Evolutionary conservation across 2,329 filamentous ascomycete species (phyloP).

Genomic region (Onygena corvina): DNA sequence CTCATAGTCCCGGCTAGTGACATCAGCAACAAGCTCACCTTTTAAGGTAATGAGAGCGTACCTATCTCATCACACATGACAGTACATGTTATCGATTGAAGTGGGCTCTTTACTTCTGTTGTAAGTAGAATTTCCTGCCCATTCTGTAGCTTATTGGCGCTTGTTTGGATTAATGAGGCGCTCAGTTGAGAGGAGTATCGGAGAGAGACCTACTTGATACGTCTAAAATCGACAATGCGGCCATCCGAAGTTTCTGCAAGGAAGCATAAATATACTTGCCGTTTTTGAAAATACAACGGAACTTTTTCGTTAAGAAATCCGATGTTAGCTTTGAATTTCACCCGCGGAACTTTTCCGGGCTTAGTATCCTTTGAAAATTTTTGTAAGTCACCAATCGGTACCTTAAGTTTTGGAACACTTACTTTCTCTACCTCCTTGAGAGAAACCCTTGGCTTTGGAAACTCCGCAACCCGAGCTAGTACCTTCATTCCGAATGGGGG

Average conservation of each 20-base stretch:
- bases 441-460: constrained; percentile 55
- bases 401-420: constrained; percentile 5
- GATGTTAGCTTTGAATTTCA: constrained; percentile 55
- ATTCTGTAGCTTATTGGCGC: constrained; percentile 52
- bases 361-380: constrained; percentile 22
- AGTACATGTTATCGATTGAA: constrained; percentile 53
- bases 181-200: background rate
- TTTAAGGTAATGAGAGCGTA: constrained; percentile 22
- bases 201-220: constrained; percentile 39
- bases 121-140: constrained; percentile 50
- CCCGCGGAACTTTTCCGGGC: constrained; percentile 36
- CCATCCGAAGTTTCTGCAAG: constrained; percentile 61
- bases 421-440: constrained; percentile 41
- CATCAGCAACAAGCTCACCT: background rate
- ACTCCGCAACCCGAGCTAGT: constrained; percentile 51
- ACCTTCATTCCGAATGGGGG: constrained; percentile 70
- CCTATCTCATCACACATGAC: constrained; percentile 78
- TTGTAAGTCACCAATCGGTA: background rate
- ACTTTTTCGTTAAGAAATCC: constrained; percentile 57
- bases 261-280: constrained; percentile 57
- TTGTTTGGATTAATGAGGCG: constrained; percentile 25
- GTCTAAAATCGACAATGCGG: constrained; percentile 54
- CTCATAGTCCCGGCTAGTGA: constrained; percentile 45
- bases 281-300: constrained; percentile 51
- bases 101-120: constrained; percentile 42